phyloP scores from a whole-genome alignment of 305 asterid species.

The Ilex paraguariensis region DNA sequence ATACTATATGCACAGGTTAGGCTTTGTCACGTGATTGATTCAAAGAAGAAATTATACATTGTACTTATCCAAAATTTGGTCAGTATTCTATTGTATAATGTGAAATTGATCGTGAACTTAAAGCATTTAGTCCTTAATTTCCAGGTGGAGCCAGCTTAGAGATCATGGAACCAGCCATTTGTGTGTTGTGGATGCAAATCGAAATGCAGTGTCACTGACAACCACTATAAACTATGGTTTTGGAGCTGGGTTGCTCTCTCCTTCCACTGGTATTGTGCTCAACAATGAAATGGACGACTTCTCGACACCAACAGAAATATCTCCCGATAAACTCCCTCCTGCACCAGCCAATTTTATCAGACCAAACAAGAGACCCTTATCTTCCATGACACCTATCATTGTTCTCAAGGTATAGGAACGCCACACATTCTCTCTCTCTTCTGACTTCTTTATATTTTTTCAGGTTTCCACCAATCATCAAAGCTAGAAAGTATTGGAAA shows the following conservation, averaged over 20 bases:
- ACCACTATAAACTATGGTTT: slow-evolving; percentile 64
- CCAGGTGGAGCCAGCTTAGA: slow-evolving; percentile 71
- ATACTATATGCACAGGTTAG: slow-evolving; percentile 53
- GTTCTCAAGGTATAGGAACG: slow-evolving; percentile 62
- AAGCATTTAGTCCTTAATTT: slow-evolving; percentile 5
- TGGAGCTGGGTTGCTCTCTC: slow-evolving; percentile 75
- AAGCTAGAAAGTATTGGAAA: too few species aligned
- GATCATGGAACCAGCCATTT: slow-evolving; percentile 91
- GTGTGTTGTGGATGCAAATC: slow-evolving; percentile 72
- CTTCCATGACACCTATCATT: slow-evolving; percentile 82
- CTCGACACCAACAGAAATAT: slow-evolving; percentile 57
- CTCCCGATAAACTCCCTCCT: slow-evolving; percentile 68
- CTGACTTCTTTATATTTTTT: too few species aligned
- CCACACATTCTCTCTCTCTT: too few species aligned
- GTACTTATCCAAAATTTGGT: too few species aligned
- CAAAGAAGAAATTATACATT: too few species aligned
- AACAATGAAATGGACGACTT: slow-evolving; percentile 95
- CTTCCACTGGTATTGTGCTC: slow-evolving; percentile 79
- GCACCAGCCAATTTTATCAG: slow-evolving; percentile 77
- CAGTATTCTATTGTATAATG: slow-evolving; percentile 1
- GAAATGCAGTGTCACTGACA: slow-evolving; percentile 91
- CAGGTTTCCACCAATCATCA: too few species aligned
- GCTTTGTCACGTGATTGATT: slow-evolving; percentile 3
- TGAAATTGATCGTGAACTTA: background rate
- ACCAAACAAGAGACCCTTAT: slow-evolving; percentile 82